phyloP scores from a whole-genome alignment of 176 grass and related monocot species.

The Chloris gayana region DNA sequence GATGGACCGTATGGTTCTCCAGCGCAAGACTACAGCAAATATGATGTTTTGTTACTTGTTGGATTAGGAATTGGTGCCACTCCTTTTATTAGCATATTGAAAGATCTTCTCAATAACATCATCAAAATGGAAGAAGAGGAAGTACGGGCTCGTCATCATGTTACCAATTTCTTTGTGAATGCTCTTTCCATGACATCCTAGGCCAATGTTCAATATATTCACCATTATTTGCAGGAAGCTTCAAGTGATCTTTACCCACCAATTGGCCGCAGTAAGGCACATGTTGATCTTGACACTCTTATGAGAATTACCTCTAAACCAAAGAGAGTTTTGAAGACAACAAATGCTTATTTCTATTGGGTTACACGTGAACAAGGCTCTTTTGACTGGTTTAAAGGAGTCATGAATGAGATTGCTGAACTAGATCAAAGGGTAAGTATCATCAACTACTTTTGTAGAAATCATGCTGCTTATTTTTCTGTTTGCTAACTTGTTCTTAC shows the following conservation, averaged over 20 bases:
- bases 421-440: constrained; percentile 70
- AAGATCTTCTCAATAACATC: constrained; percentile 82
- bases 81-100: constrained; percentile 90
- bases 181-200: constrained; percentile 5
- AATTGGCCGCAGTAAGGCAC: constrained; percentile 46
- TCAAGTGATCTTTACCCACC: constrained; percentile 65
- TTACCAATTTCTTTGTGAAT: constrained; percentile 17
- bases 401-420: constrained; percentile 88
- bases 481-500: constrained; percentile 27
- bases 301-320: constrained; percentile 68
- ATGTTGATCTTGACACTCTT: constrained; percentile 68
- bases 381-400: constrained; percentile 92
- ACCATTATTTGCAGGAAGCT: constrained; percentile 50
- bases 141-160: constrained; percentile 40
- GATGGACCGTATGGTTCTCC: constrained; percentile 96
- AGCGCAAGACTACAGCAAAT: constrained; percentile 92
- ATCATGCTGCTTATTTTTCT: background rate
- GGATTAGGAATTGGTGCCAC: constrained; percentile 96
- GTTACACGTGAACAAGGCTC: constrained; percentile 87
- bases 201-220: constrained; percentile 8
- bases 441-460: background rate
- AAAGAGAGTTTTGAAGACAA: constrained; percentile 75
- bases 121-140: constrained; percentile 82
- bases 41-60: constrained; percentile 85
- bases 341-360: constrained; percentile 92